Conservation (phyloP, 768 basidiomycete species). For the Leucocoprinus leucothites region DNA sequence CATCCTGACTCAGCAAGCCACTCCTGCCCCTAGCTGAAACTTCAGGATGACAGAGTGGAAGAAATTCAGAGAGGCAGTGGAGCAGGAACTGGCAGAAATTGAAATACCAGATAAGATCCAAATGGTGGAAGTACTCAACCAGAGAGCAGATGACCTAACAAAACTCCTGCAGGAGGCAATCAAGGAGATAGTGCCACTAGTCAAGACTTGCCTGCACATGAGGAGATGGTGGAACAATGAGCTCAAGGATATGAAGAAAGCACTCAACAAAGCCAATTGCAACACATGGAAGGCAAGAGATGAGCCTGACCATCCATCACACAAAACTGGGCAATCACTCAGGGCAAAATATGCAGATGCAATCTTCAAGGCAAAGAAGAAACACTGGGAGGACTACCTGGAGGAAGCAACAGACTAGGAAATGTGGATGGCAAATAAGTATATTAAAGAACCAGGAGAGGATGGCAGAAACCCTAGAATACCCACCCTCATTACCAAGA, state of each 20-base stretch:
- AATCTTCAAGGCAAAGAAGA: slow-evolving; percentile 19
- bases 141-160: slow-evolving; percentile 1
- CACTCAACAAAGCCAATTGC: slow-evolving; percentile 15
- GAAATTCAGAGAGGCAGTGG: slow-evolving; percentile 19
- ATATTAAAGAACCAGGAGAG: slow-evolving; percentile 14
- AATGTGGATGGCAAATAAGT: slow-evolving; percentile 24
- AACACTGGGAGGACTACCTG: slow-evolving; percentile 27
- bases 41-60: slow-evolving; percentile 19
- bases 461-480: slow-evolving; percentile 26
- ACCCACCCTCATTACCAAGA: slow-evolving; percentile 19
- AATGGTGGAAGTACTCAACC: neutral
- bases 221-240: slow-evolving; percentile 23
- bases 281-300: slow-evolving; percentile 7
- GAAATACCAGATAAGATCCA: neutral
- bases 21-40: slow-evolving; percentile 5
- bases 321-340: slow-evolving; percentile 13
- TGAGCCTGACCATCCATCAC: slow-evolving; percentile 20
- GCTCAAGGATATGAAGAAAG: slow-evolving; percentile 18
- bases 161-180: slow-evolving; percentile 12
- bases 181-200: neutral
- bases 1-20: slow-evolving; percentile 2
- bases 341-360: slow-evolving; percentile 17
- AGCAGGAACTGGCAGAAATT: slow-evolving; percentile 19
- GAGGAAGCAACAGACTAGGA: slow-evolving; percentile 13
- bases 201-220: slow-evolving; percentile 3